phyloP scores from a whole-genome alignment of 2,329 filamentous ascomycete species.

The Colletotrichum orchidophilum region DNA sequence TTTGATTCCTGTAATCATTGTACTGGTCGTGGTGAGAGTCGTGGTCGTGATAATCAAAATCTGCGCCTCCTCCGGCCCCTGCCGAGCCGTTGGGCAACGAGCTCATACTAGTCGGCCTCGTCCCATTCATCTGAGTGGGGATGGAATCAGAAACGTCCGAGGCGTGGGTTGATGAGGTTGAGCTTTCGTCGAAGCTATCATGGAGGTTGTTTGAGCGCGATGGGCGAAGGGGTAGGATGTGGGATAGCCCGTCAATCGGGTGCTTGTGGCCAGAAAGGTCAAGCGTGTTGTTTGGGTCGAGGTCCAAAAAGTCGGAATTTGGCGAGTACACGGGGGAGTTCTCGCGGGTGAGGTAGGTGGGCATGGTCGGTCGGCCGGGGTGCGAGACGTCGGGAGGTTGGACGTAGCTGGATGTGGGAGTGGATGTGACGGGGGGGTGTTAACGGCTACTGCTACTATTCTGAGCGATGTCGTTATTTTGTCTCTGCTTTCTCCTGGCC shows the following conservation, averaged over 20 bases:
- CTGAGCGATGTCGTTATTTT: conserved; percentile 17
- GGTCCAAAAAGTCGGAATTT: conserved; percentile 54
- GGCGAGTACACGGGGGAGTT: conserved; percentile 52
- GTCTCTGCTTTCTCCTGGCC: neutral
- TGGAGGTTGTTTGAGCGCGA: conserved; percentile 56
- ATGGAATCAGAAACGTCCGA: conserved; percentile 60
- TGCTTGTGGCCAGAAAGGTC: conserved; percentile 42
- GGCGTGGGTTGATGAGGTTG: conserved; percentile 61
- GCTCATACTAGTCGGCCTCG: conserved; percentile 64
- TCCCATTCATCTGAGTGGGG: conserved; percentile 49
- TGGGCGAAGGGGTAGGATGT: conserved; percentile 43
- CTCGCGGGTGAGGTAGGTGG: conserved; percentile 62
- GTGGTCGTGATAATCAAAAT: conserved; percentile 42
- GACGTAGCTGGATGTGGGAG: neutral
- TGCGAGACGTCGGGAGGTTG: conserved; percentile 23
- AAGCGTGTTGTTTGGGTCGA: conserved; percentile 52
- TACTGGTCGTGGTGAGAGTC: conserved; percentile 43
- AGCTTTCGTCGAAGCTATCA: conserved; percentile 65
- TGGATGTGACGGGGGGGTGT: conserved; percentile 19
- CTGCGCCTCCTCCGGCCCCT: conserved; percentile 44
- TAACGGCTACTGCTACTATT: conserved; percentile 4
- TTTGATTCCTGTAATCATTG: conserved; percentile 41
- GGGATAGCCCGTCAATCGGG: conserved; percentile 46
- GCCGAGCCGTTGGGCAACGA: conserved; percentile 62
- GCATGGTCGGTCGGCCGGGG: conserved; percentile 49